phyloP scores from a whole-genome alignment of 495 filamentous ascomycete species.

The Talaromyces proteolyticus region DNA sequence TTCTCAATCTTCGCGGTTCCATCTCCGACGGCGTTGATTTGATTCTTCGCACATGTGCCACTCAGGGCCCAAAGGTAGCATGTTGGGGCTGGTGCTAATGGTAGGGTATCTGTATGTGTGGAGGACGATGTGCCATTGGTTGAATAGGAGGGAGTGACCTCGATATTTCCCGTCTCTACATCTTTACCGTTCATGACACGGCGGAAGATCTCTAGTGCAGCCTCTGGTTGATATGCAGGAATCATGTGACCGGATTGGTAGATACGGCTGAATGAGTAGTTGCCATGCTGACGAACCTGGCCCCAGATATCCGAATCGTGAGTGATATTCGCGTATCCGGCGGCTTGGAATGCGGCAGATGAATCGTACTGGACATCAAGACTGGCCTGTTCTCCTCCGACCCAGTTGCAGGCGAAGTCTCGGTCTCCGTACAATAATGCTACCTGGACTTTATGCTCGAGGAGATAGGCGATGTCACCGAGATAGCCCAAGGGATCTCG shows the following conservation, averaged over 20 bases:
- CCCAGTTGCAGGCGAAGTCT: conserved; percentile 54
- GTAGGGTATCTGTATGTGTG: too few species aligned
- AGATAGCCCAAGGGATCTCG: conserved; percentile 25
- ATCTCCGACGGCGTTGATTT: too few species aligned
- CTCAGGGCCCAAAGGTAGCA: too few species aligned
- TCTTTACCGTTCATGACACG: too few species aligned
- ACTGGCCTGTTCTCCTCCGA: conserved; percentile 35
- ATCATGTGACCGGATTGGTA: conserved; percentile 49
- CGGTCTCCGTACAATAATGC: conserved; percentile 52
- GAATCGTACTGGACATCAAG: conserved; percentile 35
- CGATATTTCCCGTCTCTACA: too few species aligned
- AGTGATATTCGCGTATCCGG: conserved; percentile 34
- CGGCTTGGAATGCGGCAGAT: conserved; percentile 27
- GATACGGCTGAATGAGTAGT: conserved; percentile 44
- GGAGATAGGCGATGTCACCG: conserved; percentile 37
- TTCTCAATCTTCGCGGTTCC: too few species aligned
- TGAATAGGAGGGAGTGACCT: too few species aligned
- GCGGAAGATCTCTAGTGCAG: too few species aligned
- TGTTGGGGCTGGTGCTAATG: too few species aligned
- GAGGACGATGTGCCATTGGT: too few species aligned
- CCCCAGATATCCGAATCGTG: conserved; percentile 39
- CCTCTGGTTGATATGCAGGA: conserved; percentile 42
- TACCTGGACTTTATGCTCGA: conserved; percentile 44
- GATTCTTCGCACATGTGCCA: too few species aligned
- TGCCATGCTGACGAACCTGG: conserved; percentile 43